Percentiles rank a stretch among this genome's conserved stretches.
phyloP scores from a whole-genome alignment of 2,329 filamentous ascomycete genomes.

The Xylaria sp. region DNA sequence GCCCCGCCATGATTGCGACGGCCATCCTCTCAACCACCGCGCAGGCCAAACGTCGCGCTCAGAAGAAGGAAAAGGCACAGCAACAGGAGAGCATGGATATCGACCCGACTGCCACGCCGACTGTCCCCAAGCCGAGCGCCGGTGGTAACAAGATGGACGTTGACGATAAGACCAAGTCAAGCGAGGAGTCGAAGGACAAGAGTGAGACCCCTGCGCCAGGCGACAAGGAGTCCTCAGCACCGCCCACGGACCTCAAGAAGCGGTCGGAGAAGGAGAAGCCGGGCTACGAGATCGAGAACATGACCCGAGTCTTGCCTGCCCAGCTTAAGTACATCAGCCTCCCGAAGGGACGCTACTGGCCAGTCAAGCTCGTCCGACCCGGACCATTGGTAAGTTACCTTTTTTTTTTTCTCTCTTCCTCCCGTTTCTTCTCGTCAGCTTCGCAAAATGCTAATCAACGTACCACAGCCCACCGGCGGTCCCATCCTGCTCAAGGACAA shows the following conservation, averaged over 20 bases:
- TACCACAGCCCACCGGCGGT: conserved; percentile 79
- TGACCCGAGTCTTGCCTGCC: conserved; percentile 88
- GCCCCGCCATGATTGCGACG: conserved; percentile 90
- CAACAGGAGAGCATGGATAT: conserved; percentile 94
- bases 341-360: conserved; percentile 85
- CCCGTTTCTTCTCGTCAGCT: conserved; percentile 1
- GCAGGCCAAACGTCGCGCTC: conserved; percentile 91
- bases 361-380: conserved; percentile 63
- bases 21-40: conserved; percentile 95
- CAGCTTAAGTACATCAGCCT: conserved; percentile 98
- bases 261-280: conserved; percentile 95
- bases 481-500: conserved; percentile 90
- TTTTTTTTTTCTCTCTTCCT: neutral
- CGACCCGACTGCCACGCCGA: conserved; percentile 75
- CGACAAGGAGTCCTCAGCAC: conserved; percentile 58
- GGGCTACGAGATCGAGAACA: conserved; percentile 94
- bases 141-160: conserved; percentile 86
- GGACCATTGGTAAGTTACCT: conserved; percentile 60
- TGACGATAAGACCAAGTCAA: conserved; percentile 62
- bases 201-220: conserved; percentile 54
- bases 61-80: conserved; percentile 90
- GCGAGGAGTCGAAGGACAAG: conserved; percentile 62
- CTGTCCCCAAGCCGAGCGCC: conserved; percentile 59
- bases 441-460: conserved; percentile 42
- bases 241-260: conserved; percentile 71